These are phyloP conservation scores for Penicillium sp. DNA, from an alignment of 2,329 filamentous ascomycete genomes.

Conservation along the genomic window DNA sequence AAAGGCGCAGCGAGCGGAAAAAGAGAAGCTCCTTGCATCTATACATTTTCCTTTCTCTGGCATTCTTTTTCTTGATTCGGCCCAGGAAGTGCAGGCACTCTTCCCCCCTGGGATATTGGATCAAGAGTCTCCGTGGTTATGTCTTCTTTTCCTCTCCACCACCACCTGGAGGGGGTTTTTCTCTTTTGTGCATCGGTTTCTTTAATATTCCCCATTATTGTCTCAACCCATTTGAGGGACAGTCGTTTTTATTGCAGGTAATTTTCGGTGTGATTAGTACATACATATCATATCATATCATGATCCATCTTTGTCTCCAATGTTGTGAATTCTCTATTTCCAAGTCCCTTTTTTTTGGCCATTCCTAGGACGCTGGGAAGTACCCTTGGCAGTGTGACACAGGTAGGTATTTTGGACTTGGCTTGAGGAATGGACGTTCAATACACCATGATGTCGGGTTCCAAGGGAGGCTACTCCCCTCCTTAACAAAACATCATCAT, in stretches of 20 bases:
- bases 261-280: background rate
- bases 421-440: background rate
- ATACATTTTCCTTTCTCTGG: constrained; percentile 4
- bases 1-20: background rate
- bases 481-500: constrained; percentile 9
- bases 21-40: constrained; percentile 5
- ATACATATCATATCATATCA: background rate
- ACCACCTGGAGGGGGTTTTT: background rate
- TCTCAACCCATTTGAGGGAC: background rate
- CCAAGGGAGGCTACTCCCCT: background rate
- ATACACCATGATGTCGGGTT: background rate
- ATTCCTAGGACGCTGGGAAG: background rate
- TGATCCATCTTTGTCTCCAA: background rate
- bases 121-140: constrained; percentile 1
- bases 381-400: background rate
- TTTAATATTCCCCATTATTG: constrained; percentile 11
- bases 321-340: background rate
- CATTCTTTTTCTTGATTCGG: constrained; percentile 9
- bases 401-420: background rate
- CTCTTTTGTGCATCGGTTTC: constrained; percentile 1
- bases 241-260: constrained; percentile 4
- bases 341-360: background rate
- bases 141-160: background rate
- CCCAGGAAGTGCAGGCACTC: constrained; percentile 2
- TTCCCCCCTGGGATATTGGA: background rate